These are phyloP conservation scores for Malassezia psittaci DNA, from an alignment of 1,284 basidiomycete genomes.

Conservation along the genomic window DNA sequence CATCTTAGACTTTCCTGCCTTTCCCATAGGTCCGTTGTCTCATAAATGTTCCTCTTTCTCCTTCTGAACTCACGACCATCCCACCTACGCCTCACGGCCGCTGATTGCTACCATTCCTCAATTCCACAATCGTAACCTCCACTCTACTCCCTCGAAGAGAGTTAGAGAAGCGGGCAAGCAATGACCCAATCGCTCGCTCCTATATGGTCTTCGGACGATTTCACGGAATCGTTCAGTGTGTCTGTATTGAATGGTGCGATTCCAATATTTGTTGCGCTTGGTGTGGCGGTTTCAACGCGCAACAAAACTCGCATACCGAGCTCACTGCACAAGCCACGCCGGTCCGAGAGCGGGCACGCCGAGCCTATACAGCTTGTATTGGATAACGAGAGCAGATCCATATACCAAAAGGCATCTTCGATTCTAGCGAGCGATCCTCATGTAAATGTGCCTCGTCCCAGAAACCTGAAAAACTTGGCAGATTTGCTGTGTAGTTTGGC, in stretches of 20 bases:
- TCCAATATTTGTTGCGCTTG: not conserved
- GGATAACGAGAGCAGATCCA: conserved; percentile 25
- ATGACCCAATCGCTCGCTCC: not conserved
- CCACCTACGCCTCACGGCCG: not conserved
- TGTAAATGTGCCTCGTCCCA: not conserved
- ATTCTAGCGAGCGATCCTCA: conserved; percentile 1
- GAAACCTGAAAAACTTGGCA: conserved; percentile 22
- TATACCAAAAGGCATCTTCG: conserved; percentile 2
- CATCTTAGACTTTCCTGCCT: too few species aligned
- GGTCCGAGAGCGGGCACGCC: not conserved
- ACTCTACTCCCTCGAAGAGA: too few species aligned
- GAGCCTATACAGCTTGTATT: conserved; percentile 23
- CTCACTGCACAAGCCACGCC: not conserved
- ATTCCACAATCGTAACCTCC: too few species aligned
- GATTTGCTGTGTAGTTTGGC: conserved; percentile 23
- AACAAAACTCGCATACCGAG: not conserved
- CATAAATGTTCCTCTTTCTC: too few species aligned
- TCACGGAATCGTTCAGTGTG: conserved; percentile 8
- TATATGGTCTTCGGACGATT: conserved; percentile 4
- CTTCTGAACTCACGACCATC: not conserved
- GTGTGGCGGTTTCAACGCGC: not conserved
- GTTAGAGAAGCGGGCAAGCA: too few species aligned
- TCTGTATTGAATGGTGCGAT: conserved; percentile 3
- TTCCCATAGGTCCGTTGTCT: too few species aligned
- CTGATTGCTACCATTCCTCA: not conserved